Evolutionary conservation across 169 alveolate genomes (phyloP).

Genomic region (Cryptosporidium muris): DNA sequence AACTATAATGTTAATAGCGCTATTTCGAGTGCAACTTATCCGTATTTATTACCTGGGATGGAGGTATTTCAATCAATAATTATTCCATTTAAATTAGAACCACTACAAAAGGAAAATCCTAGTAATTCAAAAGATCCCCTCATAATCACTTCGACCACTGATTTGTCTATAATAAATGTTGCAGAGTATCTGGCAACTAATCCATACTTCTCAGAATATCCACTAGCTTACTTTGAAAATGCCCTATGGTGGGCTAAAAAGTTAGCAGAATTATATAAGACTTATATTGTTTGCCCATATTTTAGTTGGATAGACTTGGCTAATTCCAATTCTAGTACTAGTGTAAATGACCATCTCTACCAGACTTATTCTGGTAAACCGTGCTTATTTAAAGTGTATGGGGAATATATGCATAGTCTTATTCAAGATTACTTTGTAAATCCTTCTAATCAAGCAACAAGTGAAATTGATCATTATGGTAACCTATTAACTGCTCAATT

Average conservation of each 20-base stretch:
- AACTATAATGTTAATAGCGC: constrained; percentile 13
- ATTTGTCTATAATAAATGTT: constrained; percentile 5
- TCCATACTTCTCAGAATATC: constrained; percentile 42
- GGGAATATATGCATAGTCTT: constrained; percentile 31
- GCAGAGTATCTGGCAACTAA: constrained; percentile 16
- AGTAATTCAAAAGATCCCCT: background rate
- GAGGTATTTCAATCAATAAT: constrained; percentile 32
- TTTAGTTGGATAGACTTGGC: constrained; percentile 51
- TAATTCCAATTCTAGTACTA: background rate
- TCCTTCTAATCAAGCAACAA: constrained; percentile 23
- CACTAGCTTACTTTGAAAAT: constrained; percentile 25
- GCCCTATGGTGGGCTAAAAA: constrained; percentile 45
- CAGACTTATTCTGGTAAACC: background rate
- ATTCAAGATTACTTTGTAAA: constrained; percentile 34
- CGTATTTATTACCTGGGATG: constrained; percentile 40
- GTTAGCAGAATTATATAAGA: constrained; percentile 17
- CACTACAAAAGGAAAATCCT: background rate
- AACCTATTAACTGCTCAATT: constrained; percentile 6
- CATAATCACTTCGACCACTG: constrained; percentile 16
- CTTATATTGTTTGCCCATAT: constrained; percentile 28
- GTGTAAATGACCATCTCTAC: constrained; percentile 26
- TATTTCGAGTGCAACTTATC: constrained; percentile 27
- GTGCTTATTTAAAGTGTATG: constrained; percentile 33
- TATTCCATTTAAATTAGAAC: constrained; percentile 38
- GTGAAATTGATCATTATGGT: constrained; percentile 17